Conservation (phyloP, 2,329 filamentous ascomycete species). For the Fusarium avenaceum region DNA sequence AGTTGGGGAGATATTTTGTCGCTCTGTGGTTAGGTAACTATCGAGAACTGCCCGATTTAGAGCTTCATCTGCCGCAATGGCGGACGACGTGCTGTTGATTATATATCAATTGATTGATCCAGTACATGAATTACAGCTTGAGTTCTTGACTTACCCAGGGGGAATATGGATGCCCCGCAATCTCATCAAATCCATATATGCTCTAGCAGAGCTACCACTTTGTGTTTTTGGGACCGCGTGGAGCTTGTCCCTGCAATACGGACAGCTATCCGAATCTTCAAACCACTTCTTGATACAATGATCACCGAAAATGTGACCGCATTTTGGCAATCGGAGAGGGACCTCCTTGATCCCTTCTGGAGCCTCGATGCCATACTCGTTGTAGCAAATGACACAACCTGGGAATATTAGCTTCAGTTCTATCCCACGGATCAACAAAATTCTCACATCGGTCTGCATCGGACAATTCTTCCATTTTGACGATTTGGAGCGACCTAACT, state of each 20-base stretch:
- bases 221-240: conserved; percentile 61
- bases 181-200: conserved; percentile 53
- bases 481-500: conserved; percentile 61
- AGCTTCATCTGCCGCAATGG: conserved; percentile 40
- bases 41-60: conserved; percentile 34
- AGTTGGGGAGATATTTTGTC: conserved; percentile 30
- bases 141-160: conserved; percentile 39
- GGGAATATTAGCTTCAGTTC: conserved; percentile 25
- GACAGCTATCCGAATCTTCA: conserved; percentile 72
- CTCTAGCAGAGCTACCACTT: conserved; percentile 36
- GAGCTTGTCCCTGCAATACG: conserved; percentile 74
- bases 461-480: conserved; percentile 60
- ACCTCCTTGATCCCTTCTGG: conserved; percentile 71
- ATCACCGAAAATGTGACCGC: conserved; percentile 74
- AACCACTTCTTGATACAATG: conserved; percentile 77
- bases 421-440: background rate
- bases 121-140: background rate
- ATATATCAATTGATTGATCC: conserved; percentile 30
- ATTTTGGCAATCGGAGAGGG: conserved; percentile 70
- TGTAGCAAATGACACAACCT: conserved; percentile 76
- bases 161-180: conserved; percentile 44
- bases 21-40: conserved; percentile 28
- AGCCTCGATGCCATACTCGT: conserved; percentile 68
- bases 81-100: conserved; percentile 17
- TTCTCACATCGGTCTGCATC: conserved; percentile 64